Base-by-base conservation (phyloP, 495 filamentous ascomycete species). In the Articulospora tetracladia region DNA sequence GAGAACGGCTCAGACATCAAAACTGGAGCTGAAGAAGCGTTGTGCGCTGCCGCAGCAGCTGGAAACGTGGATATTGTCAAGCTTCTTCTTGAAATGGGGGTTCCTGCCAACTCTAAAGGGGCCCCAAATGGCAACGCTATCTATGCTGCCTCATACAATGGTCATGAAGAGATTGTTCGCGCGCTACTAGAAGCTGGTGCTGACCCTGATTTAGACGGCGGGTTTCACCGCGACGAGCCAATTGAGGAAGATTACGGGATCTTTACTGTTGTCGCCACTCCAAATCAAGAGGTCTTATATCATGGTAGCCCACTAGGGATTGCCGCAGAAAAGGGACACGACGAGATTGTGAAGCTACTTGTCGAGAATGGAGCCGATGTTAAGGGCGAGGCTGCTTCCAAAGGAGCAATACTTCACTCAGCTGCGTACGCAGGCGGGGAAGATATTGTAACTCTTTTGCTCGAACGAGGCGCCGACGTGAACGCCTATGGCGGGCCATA, bases 111-210 rank as follows among this genome's bases (percentile, higher is more conserved):
- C 23, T 25, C 50, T 6, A 53, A 3, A 24, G 19, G 50, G 7
- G 50, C 10, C 50, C 12, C 19, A 27, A 19, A 61, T 19, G 67
- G 65, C 3, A 71, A 65, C 6, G 70, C 69, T 10, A 54, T 73
- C 24, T 58, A 64, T 49, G 57, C 64, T 26, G 71, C 71, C 36
- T 68, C 70, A 12, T 50, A 25, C 4, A 26, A 52, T 15, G 69
- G 67, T 10, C 57, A 64, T 62, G 44, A 50, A 22, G 65, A 58
- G 7, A 62, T 69, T 7, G 65, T 66, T 19, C 26, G 26, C 22
- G 3, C 61, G n/a, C 60, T 72, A 1, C 25, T 73, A n/a, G 52
- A 68, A 15, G 28, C 54, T 26, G 67, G 67, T 24, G 71, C 70
- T 20, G 30, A 61, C 30, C 30, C 30, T 34, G 30, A 34, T 34